These are phyloP conservation scores for Trichoderma sp. DNA, from an alignment of 2,329 filamentous ascomycete genomes.

Conservation along the genomic window DNA sequence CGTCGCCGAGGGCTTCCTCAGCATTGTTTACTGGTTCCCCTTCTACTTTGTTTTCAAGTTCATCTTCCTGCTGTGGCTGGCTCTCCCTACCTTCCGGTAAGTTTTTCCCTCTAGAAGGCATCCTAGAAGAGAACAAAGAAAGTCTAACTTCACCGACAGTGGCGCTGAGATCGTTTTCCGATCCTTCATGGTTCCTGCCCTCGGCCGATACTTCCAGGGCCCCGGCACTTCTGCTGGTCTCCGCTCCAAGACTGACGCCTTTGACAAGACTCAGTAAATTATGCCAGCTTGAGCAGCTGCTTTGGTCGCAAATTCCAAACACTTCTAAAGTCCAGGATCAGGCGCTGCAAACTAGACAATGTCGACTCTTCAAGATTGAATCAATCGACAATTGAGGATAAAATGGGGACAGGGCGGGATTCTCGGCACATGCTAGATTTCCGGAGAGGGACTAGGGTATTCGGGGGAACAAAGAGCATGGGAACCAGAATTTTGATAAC, in stretches of 20 bases:
- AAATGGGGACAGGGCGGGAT: constrained; percentile 18
- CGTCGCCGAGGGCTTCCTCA: constrained; percentile 80
- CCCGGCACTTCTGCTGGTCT: constrained; percentile 79
- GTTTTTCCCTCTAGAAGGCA: constrained; percentile 40
- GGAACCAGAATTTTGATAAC: constrained; percentile 19
- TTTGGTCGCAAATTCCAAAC: constrained; percentile 35
- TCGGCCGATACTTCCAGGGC: constrained; percentile 84
- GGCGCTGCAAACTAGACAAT: constrained; percentile 32
- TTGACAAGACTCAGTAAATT: constrained; percentile 68
- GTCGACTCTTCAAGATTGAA: constrained; percentile 29
- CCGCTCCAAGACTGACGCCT: constrained; percentile 82
- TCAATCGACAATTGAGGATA: constrained; percentile 12
- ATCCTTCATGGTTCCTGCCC: constrained; percentile 88
- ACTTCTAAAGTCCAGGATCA: constrained; percentile 33
- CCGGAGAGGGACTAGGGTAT: constrained; percentile 10
- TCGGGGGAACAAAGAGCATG: constrained; percentile 6
- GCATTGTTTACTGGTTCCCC: constrained; percentile 90
- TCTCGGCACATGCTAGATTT: constrained; percentile 17
- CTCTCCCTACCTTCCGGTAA: constrained; percentile 91
- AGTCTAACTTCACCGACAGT: constrained; percentile 51
- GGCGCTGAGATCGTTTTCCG: constrained; percentile 97
- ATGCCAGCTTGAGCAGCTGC: constrained; percentile 22
- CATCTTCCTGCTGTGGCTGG: constrained; percentile 94
- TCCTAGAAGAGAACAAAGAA: background rate
- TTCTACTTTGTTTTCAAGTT: constrained; percentile 99